Base-by-base conservation (phyloP, 805 yeast species). In the Spencermartinsiella europaea region DNA sequence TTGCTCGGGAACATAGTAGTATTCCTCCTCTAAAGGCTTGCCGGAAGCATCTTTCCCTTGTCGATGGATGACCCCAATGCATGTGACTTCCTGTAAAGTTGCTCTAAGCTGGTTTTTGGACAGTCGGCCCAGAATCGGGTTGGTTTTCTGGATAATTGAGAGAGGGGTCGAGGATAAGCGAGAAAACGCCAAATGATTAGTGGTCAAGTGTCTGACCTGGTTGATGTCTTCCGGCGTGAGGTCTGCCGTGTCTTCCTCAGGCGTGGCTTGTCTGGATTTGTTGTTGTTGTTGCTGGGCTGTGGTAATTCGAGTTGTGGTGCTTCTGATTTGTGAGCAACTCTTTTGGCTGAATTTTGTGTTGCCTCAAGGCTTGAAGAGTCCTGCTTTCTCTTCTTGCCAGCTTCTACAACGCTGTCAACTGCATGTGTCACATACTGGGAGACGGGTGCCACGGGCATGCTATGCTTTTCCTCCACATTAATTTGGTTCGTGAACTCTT, bases 1-100 rank as follows among this genome's bases (percentile, higher is more conserved):
- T 39, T 80, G 75, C 55, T 89, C 98, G 2, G 89, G 81, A 47
- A 82, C 80, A 61, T 93, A 93, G 65, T 89, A 93, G 61, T 87
- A 93, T 63, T 93, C 97, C 63, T 88, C 95, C 55, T 91, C 98
- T 51, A 93, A 72, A 2, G 85, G 86, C 64, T 89, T 88, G 8
- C 98, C 99, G 2, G 96, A 95, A 2, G 98, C 97, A 66, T 93
- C 99, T 64, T 89, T 90, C 41, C 97, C 97, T 48, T 76, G 74
- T 64, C 98, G 83, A 59, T 80, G 77, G 50, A 93, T 90, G 8
- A 85, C 83, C n/a, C 98, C 98, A 48, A 91, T 75, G 58, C 91
- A 83, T 3, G 65, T 57, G 34, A 79, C 67, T 38, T 64, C 61
- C 43, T 67, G 65, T 38, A 81, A 70, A 5, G 79, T 59, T 16